Evolutionary conservation across 495 filamentous ascomycete genomes (phyloP), one percentile per base, ranked within the genome.

Genomic region (Hyaloscypha bicolor): DNA sequence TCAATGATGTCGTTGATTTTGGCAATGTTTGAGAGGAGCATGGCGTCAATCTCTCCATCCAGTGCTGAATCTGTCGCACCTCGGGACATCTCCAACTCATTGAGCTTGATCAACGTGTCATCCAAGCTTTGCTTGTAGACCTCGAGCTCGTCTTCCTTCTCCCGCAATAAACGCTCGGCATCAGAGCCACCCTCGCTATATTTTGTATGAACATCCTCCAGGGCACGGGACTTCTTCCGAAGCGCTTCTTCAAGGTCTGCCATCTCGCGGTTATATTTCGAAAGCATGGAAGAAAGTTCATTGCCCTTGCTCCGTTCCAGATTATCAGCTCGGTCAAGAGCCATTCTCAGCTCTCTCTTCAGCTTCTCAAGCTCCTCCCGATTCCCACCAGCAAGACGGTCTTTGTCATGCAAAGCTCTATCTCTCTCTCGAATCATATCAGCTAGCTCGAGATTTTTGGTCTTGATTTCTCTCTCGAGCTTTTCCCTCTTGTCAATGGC

Each of bases 1-100:
- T 99, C 95, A 72, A 99, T 96, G 67, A 98, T 96, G 62, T 97
- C 93, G 82, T 94, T 94, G 79, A 99, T 92, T 83, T 97, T 97
- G 68, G 89, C 87, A 39, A 97, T 84, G 65, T 93, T 93, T 60
- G 90, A 88, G 55, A 94, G 85, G 55, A 97, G 85, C 66, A 97
- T 82, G 53, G 88, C 89, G 76, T 97, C 95, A 63, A 99, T 89
- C 79, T 97, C 92, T 32, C 91, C 90, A 74, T 99, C 94, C 55
- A 97, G 79, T 12, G 87, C 93, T 60, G 89, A 82, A 72, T 97
- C 94, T 25, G 87, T 89, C 63, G 89, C 91, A 63, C 90, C 89
- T 78, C 93, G 80, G 73, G 80, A 81, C 68, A 76, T 81, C 73
- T 82, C 85, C 69, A 97, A 80, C 76, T 97, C 93, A 71, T 96